These are phyloP conservation scores for Leccinellum albellum DNA, from an alignment of 768 basidiomycete genomes.

Conservation along the genomic window DNA sequence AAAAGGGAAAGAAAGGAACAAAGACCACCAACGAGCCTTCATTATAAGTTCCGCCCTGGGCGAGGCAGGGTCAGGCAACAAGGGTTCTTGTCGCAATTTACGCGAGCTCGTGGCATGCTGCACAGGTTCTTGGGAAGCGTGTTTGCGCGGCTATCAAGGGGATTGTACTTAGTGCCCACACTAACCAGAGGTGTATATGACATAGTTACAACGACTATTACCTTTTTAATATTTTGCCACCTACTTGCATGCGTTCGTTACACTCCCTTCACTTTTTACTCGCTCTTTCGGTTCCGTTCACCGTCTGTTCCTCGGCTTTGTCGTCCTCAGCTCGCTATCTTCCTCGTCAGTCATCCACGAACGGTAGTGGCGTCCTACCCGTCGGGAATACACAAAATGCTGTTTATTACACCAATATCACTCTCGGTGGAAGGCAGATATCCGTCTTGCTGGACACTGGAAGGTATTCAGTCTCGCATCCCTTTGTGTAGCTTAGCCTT, in stretches of 20 bases:
- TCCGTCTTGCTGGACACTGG: constrained; percentile 74
- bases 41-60: constrained; percentile 3
- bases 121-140: neutral
- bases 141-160: too few relatives aligned
- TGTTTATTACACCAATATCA: constrained; percentile 70
- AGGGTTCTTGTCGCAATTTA: neutral
- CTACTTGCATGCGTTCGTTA: constrained; percentile 22
- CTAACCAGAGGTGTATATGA: too few relatives aligned
- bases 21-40: neutral
- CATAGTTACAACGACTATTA: too few relatives aligned
- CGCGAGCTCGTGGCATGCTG: neutral
- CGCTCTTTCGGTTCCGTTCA: constrained; percentile 34
- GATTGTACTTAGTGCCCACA: too few relatives aligned
- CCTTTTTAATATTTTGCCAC: neutral
- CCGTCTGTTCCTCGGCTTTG: constrained; percentile 11
- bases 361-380: constrained; percentile 31
- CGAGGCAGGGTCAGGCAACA: neutral
- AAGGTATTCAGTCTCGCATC: constrained; percentile 42
- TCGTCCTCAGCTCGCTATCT: constrained; percentile 1
- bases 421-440: constrained; percentile 54
- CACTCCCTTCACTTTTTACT: constrained; percentile 23
- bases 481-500: neutral
- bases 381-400: constrained; percentile 66
- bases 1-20: neutral
- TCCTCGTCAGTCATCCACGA: constrained; percentile 25